Conservation (phyloP, 2,329 filamentous ascomycete species). For the Penicillium frequentans region DNA sequence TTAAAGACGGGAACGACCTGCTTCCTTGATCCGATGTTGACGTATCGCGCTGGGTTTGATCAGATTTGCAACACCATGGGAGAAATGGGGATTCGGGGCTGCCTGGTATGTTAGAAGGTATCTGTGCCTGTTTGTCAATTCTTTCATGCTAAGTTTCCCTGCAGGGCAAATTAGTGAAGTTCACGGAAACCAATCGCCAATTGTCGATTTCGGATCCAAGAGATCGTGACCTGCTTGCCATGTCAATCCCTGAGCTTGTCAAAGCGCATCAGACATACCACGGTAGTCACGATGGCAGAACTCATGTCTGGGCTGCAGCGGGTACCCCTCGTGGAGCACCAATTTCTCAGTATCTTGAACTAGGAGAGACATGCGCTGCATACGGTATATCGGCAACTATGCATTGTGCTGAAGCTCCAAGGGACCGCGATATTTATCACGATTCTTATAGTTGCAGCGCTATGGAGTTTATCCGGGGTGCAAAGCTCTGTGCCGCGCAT, state of each 20-base stretch:
- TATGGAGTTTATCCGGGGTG: constrained; percentile 34
- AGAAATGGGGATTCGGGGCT: constrained; percentile 35
- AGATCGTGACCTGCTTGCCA: constrained; percentile 26
- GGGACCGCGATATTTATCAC: constrained; percentile 24
- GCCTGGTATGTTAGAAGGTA: constrained; percentile 18
- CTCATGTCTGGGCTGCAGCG: constrained; percentile 45
- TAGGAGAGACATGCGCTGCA: constrained; percentile 38
- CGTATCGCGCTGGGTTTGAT: constrained; percentile 27
- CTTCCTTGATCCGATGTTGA: constrained; percentile 40
- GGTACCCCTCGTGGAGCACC: constrained; percentile 47
- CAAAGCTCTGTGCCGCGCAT: constrained; percentile 26
- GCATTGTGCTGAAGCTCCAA: constrained; percentile 47
- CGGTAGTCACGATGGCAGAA: constrained; percentile 49
- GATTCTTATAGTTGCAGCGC: constrained; percentile 34
- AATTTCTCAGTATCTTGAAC: constrained; percentile 32
- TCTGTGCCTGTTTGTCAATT: not conserved
- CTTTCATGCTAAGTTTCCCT: not conserved
- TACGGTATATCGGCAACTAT: constrained; percentile 46
- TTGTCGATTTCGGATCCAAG: constrained; percentile 28
- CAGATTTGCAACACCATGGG: constrained; percentile 29
- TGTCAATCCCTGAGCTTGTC: constrained; percentile 28
- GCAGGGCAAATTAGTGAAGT: constrained; percentile 22
- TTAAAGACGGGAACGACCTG: constrained; percentile 40
- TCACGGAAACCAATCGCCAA: constrained; percentile 26
- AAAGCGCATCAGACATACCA: constrained; percentile 21